Conservation (phyloP, 345 rosid species). For the Hibiscus mutabilis region DNA sequence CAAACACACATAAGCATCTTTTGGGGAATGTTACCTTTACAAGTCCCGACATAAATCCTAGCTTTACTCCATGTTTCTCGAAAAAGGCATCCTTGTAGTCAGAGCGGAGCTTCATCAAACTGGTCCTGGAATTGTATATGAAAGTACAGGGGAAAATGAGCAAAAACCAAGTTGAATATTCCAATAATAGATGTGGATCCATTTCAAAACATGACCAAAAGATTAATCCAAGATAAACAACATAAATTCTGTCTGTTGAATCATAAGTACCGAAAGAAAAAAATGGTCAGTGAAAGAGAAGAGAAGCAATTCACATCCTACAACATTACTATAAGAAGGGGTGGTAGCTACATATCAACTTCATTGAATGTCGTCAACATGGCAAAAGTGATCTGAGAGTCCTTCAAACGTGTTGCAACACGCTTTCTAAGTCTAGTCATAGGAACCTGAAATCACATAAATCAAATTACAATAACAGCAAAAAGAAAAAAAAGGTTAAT, state of each 20-base stretch:
- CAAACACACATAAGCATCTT: not conserved
- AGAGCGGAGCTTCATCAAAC: conserved; percentile 92
- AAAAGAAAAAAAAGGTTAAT: not conserved
- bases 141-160: conserved; percentile 1
- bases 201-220: not conserved
- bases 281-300: not conserved
- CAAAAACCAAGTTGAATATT: not conserved
- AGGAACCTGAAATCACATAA: conserved; percentile 86
- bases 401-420: conserved; percentile 89
- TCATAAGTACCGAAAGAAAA: not conserved
- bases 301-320: not conserved
- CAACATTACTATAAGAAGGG: not conserved
- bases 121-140: conserved; percentile 52
- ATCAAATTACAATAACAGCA: not conserved
- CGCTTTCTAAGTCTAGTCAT: conserved; percentile 97
- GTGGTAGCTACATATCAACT: conserved; percentile 79
- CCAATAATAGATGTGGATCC: not conserved
- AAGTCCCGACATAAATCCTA: conserved; percentile 97
- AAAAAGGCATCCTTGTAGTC: conserved; percentile 91
- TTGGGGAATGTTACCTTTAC: conserved; percentile 43
- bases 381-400: conserved; percentile 92
- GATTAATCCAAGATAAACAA: not conserved
- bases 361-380: conserved; percentile 94
- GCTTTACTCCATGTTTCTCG: conserved; percentile 93
- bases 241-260: not conserved